Base-by-base conservation (phyloP, 2,329 filamentous ascomycete species). In the Clarireedia homoeocarpa region DNA sequence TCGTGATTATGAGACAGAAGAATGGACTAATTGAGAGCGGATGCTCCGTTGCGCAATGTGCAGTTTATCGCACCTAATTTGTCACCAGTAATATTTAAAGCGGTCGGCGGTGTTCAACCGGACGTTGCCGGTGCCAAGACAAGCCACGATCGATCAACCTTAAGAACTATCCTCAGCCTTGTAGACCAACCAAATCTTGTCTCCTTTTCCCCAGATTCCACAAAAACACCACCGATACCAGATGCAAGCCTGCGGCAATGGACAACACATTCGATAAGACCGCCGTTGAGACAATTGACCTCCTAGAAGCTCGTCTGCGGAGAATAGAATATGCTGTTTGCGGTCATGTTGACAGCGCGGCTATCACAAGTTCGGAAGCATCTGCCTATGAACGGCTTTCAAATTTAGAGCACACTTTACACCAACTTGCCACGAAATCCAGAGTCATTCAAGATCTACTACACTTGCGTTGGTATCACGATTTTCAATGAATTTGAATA, bases 371-470 rank as follows among this genome's bases (percentile, higher is more conserved):
- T 10, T 36, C 55, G 20, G 57, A 56, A 38, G 52, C 27, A 47
- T 56, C 61, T 5, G 61, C 59, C 9, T 44, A 55, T 20, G 47
- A 58, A 50, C 60, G 63, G 12, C 50, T 65, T 27, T 46, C 53
- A 49, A 48, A 61, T 36, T 39, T 66, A 39, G 63, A 64, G 53
- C 62, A 63, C 53, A 47, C 58, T 26, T 59, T 65, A 9, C 62
- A 66, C 44, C 62, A 65, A 47, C 61, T 67, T 48, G 61, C 64
- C 27, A 62, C 66, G 2, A 68, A 64, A 39, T 69, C 67, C 24
- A 63, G 60, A 55, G 63, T 66, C 12, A 56, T 69, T 26, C 66
- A 69, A 47, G 67, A 70, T 51, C 58, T 70, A 5, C 51, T 70
- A n/a, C 60, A 59, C 36, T 59, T 70, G 44, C 62, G 68, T 70